Conservation (phyloP, 2,329 filamentous ascomycete genomes). For the Leptographium wingfieldii region DNA sequence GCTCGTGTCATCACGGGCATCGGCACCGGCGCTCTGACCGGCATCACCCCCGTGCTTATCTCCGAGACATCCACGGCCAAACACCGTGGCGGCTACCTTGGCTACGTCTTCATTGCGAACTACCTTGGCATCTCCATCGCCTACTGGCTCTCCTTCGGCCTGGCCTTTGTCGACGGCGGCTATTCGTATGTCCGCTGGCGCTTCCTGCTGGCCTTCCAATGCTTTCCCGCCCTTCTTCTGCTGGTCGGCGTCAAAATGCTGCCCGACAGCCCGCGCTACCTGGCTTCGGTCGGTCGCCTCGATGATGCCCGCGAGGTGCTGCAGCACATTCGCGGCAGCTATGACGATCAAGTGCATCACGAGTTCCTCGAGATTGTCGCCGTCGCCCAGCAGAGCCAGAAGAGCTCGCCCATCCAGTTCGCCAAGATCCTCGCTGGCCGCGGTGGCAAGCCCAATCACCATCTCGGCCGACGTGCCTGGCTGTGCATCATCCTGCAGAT, state of each 20-base stretch:
- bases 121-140: constrained; percentile 34
- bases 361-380: constrained; percentile 29
- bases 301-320: constrained; percentile 20
- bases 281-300: constrained; percentile 11
- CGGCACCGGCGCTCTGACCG: constrained; percentile 37
- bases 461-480: constrained; percentile 26
- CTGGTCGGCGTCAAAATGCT: constrained; percentile 25
- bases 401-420: constrained; percentile 24
- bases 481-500: constrained; percentile 28
- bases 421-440: constrained; percentile 24
- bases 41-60: constrained; percentile 35
- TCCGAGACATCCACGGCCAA: constrained; percentile 33
- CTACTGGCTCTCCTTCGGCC: constrained; percentile 27
- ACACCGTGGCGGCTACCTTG: constrained; percentile 32
- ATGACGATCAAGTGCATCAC: constrained; percentile 23
- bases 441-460: constrained; percentile 21
- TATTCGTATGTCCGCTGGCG: constrained; percentile 22
- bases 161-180: constrained; percentile 14
- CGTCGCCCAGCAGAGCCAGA: constrained; percentile 24
- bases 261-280: constrained; percentile 30
- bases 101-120: constrained; percentile 39
- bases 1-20: constrained; percentile 38
- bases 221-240: constrained; percentile 27
- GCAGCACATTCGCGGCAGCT: constrained; percentile 19
- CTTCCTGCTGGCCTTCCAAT: constrained; percentile 27